Conservation (phyloP, 2,329 filamentous ascomycete genomes). For the Phialemoniopsis sp. region DNA sequence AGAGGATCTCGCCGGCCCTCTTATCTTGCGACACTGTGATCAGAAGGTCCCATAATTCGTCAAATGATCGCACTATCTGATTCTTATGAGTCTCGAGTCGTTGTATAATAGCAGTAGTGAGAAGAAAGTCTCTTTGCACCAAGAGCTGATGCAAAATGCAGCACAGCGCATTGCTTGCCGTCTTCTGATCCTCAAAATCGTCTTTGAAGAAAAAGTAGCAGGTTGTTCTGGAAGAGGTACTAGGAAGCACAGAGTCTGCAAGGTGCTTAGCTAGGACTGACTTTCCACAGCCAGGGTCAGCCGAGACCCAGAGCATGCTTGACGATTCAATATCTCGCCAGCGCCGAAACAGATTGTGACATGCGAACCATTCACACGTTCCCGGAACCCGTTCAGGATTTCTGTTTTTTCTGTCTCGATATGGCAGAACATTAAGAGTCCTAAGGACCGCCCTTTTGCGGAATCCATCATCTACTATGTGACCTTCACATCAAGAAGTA, state of each 20-base stretch:
- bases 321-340: conserved; percentile 1
- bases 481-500: no score
- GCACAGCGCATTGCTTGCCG: not conserved
- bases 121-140: not conserved
- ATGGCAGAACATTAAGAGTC: not conserved
- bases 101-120: not conserved
- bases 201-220: conserved; percentile 10
- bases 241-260: not conserved
- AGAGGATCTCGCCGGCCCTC: not conserved
- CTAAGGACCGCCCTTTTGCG: conserved; percentile 1
- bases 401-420: not conserved
- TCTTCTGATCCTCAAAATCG: conserved; percentile 4
- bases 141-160: conserved; percentile 7
- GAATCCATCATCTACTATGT: no score
- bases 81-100: not conserved
- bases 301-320: conserved; percentile 6
- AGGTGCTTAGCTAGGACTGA: conserved; percentile 3
- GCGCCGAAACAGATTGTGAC: not conserved
- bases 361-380: conserved; percentile 5
- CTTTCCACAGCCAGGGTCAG: conserved; percentile 4
- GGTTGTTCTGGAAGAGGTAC: not conserved
- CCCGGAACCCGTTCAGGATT: not conserved
- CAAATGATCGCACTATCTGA: not conserved
- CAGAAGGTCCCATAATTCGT: conserved; percentile 1
- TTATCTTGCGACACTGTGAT: not conserved